These are phyloP conservation scores for Scedosporium apiospermum DNA, from an alignment of 2,329 filamentous ascomycete genomes.

Conservation along the genomic window DNA sequence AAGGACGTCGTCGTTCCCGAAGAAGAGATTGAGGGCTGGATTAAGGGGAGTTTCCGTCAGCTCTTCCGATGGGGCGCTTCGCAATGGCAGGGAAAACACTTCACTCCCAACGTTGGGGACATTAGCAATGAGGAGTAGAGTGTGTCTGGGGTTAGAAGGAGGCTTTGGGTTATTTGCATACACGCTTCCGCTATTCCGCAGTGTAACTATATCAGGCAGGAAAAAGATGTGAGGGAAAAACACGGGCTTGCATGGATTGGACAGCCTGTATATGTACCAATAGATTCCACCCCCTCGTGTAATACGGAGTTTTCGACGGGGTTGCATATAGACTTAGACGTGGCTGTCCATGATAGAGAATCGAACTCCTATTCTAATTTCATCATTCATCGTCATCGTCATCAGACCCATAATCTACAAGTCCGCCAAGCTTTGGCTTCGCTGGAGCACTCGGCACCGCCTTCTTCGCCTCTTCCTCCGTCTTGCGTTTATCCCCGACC, in stretches of 20 bases:
- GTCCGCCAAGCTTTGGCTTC: slow-evolving; percentile 18
- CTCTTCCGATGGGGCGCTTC: slow-evolving; percentile 41
- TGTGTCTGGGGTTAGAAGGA: background rate
- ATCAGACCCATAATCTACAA: slow-evolving; percentile 50
- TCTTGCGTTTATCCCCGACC: slow-evolving; percentile 12
- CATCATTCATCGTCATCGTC: slow-evolving; percentile 20
- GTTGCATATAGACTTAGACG: slow-evolving; percentile 6
- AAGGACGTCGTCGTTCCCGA: slow-evolving; percentile 52
- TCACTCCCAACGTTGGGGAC: slow-evolving; percentile 29
- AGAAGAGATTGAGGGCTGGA: slow-evolving; percentile 61
- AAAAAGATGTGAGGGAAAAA: background rate
- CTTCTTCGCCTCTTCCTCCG: slow-evolving; percentile 7
- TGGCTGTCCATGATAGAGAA: background rate
- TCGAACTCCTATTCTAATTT: slow-evolving; percentile 6
- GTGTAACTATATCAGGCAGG: background rate
- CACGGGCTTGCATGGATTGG: background rate
- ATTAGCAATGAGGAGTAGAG: slow-evolving; percentile 24
- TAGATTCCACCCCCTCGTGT: background rate
- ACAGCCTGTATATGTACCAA: background rate
- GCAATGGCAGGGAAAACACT: slow-evolving; percentile 26
- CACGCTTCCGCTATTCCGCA: background rate
- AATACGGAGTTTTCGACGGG: background rate
- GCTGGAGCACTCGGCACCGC: background rate
- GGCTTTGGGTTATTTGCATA: background rate
- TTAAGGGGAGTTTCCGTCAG: slow-evolving; percentile 48